Conservation (phyloP, 805 yeast genomes). For the Priceomyces carsonii region DNA sequence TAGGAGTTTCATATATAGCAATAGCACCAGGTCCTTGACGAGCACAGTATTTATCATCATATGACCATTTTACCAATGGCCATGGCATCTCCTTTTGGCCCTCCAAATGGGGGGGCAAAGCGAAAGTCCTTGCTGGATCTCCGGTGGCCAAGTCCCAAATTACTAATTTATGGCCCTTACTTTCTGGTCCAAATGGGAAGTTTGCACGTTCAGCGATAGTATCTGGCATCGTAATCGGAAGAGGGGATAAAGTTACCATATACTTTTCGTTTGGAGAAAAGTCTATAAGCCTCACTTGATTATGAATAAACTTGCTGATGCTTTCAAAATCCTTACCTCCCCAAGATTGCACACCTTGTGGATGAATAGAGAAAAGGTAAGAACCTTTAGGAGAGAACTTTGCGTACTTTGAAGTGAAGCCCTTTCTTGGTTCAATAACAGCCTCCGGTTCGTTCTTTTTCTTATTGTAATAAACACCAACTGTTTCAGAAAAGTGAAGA, state of each 20-base stretch:
- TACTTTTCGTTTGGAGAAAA: slow-evolving; percentile 91
- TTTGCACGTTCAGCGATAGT: slow-evolving; percentile 61
- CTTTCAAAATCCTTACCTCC: slow-evolving; percentile 83
- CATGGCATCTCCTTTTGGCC: slow-evolving; percentile 75
- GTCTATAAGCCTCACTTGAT: slow-evolving; percentile 84
- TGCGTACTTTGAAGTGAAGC: slow-evolving; percentile 86
- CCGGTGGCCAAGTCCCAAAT: slow-evolving; percentile 90
- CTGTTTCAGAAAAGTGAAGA: slow-evolving; percentile 74
- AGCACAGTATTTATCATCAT: slow-evolving; percentile 90
- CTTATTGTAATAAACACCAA: slow-evolving; percentile 86
- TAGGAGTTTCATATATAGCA: slow-evolving; percentile 81
- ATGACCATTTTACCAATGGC: slow-evolving; percentile 97
- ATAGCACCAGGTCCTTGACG: slow-evolving; percentile 92
- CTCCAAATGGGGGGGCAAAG: slow-evolving; percentile 75
- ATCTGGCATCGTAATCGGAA: slow-evolving; percentile 70
- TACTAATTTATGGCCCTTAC: slow-evolving; percentile 90
- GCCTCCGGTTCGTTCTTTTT: slow-evolving; percentile 71
- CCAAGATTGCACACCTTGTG: slow-evolving; percentile 94
- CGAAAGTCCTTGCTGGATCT: slow-evolving; percentile 84
- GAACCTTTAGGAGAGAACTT: slow-evolving; percentile 94
- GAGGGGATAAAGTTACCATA: slow-evolving; percentile 86
- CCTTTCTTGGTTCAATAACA: slow-evolving; percentile 73
- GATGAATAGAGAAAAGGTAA: slow-evolving; percentile 81
- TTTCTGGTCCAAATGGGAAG: slow-evolving; percentile 83
- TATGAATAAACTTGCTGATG: slow-evolving; percentile 79